Percentiles rank a stretch among this genome's conserved stretches.
phyloP scores from a whole-genome alignment of 768 basidiomycete genomes.

The Boletus eberwhitei region DNA sequence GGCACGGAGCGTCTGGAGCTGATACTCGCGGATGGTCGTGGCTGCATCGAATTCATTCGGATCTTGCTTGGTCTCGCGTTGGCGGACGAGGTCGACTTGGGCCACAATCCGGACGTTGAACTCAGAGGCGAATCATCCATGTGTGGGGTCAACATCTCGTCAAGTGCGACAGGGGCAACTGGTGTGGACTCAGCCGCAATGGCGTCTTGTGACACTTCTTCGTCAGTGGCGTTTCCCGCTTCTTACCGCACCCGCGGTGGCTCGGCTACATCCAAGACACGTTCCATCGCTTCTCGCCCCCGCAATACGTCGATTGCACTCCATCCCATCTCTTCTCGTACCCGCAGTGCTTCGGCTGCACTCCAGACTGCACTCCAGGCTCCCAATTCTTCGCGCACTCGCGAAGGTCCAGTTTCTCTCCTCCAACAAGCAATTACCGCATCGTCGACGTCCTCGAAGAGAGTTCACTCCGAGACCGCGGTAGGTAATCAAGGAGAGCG shows the following conservation, averaged over 20 bases:
- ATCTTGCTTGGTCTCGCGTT: slow-evolving; percentile 14
- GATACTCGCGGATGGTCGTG: slow-evolving; percentile 3
- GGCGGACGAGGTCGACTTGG: slow-evolving; percentile 1
- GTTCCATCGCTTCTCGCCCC: too few species aligned
- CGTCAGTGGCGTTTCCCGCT: too few species aligned
- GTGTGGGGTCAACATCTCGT: too few species aligned
- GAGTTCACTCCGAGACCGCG: background rate
- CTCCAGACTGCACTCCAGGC: background rate
- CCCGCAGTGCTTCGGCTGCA: background rate
- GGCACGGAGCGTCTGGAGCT: background rate
- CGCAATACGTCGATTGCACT: background rate
- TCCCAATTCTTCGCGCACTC: background rate
- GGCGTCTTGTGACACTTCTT: too few species aligned
- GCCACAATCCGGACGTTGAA: too few species aligned
- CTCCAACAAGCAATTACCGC: background rate
- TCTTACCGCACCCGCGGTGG: too few species aligned
- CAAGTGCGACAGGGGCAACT: too few species aligned
- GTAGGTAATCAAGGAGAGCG: background rate
- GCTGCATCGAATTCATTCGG: slow-evolving; percentile 12
- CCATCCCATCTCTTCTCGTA: background rate
- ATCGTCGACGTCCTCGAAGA: background rate
- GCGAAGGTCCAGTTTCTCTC: background rate
- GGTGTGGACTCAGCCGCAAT: too few species aligned
- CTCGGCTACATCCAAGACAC: too few species aligned
- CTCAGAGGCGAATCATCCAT: too few species aligned